Evolutionary conservation across 768 basidiomycete species (phyloP).

Genomic region (Suillus tomentosus): DNA sequence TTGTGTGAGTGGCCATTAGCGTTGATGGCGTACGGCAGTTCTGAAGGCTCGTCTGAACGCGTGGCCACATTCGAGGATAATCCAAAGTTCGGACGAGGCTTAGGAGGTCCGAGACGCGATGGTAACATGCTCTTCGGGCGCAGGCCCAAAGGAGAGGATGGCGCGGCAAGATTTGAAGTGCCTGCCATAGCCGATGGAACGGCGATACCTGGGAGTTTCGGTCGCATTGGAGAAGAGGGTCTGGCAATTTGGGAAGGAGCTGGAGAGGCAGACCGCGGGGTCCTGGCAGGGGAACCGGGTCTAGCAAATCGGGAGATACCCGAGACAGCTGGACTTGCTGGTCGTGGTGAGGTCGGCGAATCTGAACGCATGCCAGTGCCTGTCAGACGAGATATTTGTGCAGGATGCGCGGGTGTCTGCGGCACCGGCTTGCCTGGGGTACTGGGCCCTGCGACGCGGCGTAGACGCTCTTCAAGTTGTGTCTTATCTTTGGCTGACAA

Average conservation of each 20-base stretch:
- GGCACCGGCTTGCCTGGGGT: constrained; percentile 41
- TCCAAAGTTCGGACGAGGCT: constrained; percentile 42
- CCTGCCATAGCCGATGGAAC: constrained; percentile 17
- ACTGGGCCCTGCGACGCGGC: constrained; percentile 74
- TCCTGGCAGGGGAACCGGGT: constrained; percentile 42
- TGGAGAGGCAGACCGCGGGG: constrained; percentile 40
- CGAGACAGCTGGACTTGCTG: constrained; percentile 48
- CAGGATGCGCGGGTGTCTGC: constrained; percentile 44
- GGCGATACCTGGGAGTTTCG: constrained; percentile 43
- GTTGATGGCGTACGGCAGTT: constrained; percentile 30
- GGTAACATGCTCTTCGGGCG: constrained; percentile 73
- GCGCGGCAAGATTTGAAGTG: constrained; percentile 28
- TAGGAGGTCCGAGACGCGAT: constrained; percentile 71
- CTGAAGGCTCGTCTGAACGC: constrained; percentile 32
- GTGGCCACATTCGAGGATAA: constrained; percentile 26
- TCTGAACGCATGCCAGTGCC: constrained; percentile 47
- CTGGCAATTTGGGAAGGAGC: constrained; percentile 40
- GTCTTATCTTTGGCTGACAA: constrained; percentile 88
- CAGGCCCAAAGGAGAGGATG: constrained; percentile 40
- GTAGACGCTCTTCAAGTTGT: constrained; percentile 86
- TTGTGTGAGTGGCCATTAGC: constrained; percentile 20
- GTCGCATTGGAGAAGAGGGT: constrained; percentile 51
- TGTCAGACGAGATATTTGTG: constrained; percentile 56
- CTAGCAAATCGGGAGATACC: constrained; percentile 43
- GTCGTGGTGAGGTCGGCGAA: constrained; percentile 51